A percentile compares a stretch with the other conserved stretches of the same genome.
Evolutionary conservation across 805 yeast genomes (phyloP).

Genomic region (Myxozyma geophila): DNA sequence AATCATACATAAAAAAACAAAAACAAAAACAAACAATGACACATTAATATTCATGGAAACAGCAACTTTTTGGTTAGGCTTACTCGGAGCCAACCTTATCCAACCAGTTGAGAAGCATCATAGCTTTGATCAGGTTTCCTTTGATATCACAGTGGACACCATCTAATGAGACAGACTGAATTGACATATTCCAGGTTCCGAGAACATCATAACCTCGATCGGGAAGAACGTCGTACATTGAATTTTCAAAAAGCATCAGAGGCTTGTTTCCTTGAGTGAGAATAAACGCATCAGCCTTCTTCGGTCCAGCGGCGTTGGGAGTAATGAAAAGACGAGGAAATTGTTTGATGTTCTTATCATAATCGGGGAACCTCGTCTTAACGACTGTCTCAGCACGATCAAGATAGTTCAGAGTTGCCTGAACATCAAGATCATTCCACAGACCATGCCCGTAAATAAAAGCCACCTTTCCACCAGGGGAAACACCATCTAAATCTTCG

Average conservation of each 20-base stretch:
- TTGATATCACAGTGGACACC: conserved; percentile 35
- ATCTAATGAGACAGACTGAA: conserved; percentile 31
- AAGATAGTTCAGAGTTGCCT: conserved; percentile 34
- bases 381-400: conserved; percentile 30
- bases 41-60: neutral
- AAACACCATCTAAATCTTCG: conserved; percentile 23
- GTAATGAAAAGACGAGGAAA: conserved; percentile 34
- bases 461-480: conserved; percentile 28
- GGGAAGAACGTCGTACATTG: conserved; percentile 35
- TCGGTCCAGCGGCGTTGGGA: conserved; percentile 35
- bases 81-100: conserved; percentile 28
- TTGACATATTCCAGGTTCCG: conserved; percentile 37
- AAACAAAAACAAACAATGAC: neutral
- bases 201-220: conserved; percentile 30
- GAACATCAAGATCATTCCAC: conserved; percentile 37
- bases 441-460: conserved; percentile 36
- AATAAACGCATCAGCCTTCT: conserved; percentile 32
- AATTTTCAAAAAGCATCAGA: conserved; percentile 33
- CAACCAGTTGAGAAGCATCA: conserved; percentile 37
- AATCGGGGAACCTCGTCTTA: conserved; percentile 19
- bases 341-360: conserved; percentile 10
- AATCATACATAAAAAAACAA: neutral
- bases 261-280: conserved; percentile 37
- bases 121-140: conserved; percentile 35
- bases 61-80: conserved; percentile 1